Conservation (phyloP, 2,329 filamentous ascomycete species). For the Kalmusia sp. region DNA sequence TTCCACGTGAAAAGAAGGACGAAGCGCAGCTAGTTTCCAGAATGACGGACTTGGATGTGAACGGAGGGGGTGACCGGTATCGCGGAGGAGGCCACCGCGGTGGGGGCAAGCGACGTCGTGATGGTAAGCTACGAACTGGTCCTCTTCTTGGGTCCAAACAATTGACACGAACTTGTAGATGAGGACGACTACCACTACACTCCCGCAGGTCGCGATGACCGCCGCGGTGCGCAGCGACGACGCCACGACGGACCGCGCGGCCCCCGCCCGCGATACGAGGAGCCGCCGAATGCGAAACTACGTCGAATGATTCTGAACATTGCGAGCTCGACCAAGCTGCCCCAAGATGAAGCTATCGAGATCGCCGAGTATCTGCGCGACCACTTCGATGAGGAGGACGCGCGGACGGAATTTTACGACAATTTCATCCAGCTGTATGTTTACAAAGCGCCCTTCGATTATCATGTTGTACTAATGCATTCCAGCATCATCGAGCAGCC, state of each 20-base stretch:
- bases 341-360: constrained; percentile 45
- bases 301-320: constrained; percentile 45
- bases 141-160: neutral
- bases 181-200: constrained; percentile 30
- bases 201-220: constrained; percentile 34
- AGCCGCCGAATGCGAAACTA: constrained; percentile 42
- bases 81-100: constrained; percentile 21
- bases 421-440: constrained; percentile 75
- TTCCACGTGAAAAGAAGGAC: constrained; percentile 17
- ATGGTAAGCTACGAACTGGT: constrained; percentile 32
- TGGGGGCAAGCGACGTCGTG: constrained; percentile 41
- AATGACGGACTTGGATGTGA: constrained; percentile 41
- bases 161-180: constrained; percentile 26
- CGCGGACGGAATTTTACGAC: constrained; percentile 75
- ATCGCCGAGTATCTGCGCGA: constrained; percentile 73
- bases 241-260: constrained; percentile 26
- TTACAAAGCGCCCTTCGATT: neutral
- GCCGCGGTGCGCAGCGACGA: constrained; percentile 39
- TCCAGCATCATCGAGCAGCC: constrained; percentile 81
- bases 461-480: constrained; percentile 23
- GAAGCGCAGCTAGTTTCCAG: constrained; percentile 18
- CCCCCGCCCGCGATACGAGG: constrained; percentile 44
- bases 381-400: constrained; percentile 77
- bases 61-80: constrained; percentile 33
- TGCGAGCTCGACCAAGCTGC: constrained; percentile 46